These are phyloP conservation scores for Loxodes magnus DNA, from an alignment of 73 alveolate species.

Conservation along the genomic window DNA sequence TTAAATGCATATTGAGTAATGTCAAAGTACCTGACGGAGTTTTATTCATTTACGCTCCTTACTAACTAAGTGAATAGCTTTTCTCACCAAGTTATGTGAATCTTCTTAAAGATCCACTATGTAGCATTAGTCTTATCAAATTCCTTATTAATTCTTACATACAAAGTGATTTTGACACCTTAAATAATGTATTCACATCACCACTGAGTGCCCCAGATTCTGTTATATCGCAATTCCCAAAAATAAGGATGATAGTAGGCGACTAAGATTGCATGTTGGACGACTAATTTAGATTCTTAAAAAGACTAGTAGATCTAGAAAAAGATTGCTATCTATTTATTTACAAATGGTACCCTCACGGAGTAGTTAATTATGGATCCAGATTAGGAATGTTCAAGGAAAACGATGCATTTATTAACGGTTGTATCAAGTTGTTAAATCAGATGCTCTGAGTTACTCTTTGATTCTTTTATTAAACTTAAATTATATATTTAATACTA, in stretches of 20 bases:
- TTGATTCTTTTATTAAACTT: too few species aligned
- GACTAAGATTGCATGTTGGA: slow-evolving; percentile 55
- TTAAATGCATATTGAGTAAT: slow-evolving; percentile 37
- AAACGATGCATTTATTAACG: too few species aligned
- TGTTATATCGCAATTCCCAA: slow-evolving; percentile 41
- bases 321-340: too few species aligned
- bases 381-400: too few species aligned
- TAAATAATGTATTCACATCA: slow-evolving; percentile 48
- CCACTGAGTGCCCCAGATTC: slow-evolving; percentile 36
- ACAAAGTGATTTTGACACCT: slow-evolving; percentile 6
- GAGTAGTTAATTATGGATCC: too few species aligned
- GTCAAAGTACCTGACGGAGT: slow-evolving; percentile 71
- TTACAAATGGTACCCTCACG: too few species aligned
- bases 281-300: slow-evolving; percentile 38
- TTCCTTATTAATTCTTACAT: slow-evolving; percentile 65
- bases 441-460: too few species aligned
- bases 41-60: slow-evolving; percentile 67
- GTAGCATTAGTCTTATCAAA: slow-evolving; percentile 77
- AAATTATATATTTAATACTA: too few species aligned
- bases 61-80: slow-evolving; percentile 25
- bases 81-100: slow-evolving; percentile 45
- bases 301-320: slow-evolving; percentile 16
- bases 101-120: slow-evolving; percentile 62
- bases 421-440: too few species aligned
- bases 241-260: slow-evolving; percentile 33